Base-by-base conservation (phyloP, 2,329 filamentous ascomycete genomes). In the Reticulascus tulasneorum region DNA sequence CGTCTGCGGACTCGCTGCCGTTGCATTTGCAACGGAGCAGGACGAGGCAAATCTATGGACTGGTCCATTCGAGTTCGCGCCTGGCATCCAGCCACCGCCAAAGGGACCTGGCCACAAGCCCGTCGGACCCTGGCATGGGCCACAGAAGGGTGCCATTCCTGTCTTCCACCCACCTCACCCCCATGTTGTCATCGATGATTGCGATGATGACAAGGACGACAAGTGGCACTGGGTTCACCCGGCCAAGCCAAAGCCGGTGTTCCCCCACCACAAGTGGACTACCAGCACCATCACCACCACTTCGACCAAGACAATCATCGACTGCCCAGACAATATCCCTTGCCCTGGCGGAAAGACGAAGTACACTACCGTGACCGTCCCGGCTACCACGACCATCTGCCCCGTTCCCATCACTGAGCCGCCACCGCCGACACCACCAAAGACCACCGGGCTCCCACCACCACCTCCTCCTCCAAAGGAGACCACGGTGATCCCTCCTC, bases 351-450 rank as follows among this genome's bases (percentile, higher is more conserved):
- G 47, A 46, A 60, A 53, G 37, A 55, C 56, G 42, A 25, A 51
- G 24, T 42, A 46, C 40, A 60, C 58, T 35, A 68, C 64, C 30
- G 55, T 64, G 34, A 54, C 53, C 41, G 51, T 64, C 38, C 51
- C 62, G 23, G 54, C 59, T 40, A 60, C 59, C 42, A 66, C 64
- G 41, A 68, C 65, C 40, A 54, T 71, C 49, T 69, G 64, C 60
- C 66, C 67, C 16, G 59, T 69, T 7, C 52, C 62, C 25, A 49
- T 56, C 37, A 47, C 28, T 28, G 40, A 45, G 18, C 44, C 18
- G 42, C 34, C 42, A 37, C 22, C 27, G 38, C 36, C 38, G 39
- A n/a, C n/a, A n/a, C n/a, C n/a, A n/a, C n/a, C n/a, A n/a, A n/a
- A n/a, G n/a, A n/a, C n/a, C n/a, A n/a, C n/a, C n/a, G n/a, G 21